phyloP scores from a whole-genome alignment of 2,329 filamentous ascomycete species.

The Dothistroma septosporum region DNA sequence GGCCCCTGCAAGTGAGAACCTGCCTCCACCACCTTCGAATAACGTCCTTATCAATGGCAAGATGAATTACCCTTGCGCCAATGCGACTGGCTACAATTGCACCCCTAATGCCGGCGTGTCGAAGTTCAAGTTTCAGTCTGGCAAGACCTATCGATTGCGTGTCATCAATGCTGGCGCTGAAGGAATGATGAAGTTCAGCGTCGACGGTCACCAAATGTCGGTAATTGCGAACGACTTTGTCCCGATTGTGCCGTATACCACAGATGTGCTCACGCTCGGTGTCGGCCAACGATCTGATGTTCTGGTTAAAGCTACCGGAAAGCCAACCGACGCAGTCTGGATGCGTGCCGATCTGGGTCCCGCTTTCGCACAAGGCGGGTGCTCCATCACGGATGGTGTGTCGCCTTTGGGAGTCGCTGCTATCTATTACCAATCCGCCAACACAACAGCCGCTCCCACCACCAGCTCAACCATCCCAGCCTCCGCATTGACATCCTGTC shows the following conservation, averaged over 20 bases:
- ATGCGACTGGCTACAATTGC: conserved; percentile 28
- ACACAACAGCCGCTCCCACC: conserved; percentile 41
- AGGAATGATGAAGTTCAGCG: conserved; percentile 42
- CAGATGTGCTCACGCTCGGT: conserved; percentile 49
- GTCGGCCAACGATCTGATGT: conserved; percentile 53
- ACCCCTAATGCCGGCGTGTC: conserved; percentile 33
- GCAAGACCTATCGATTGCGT: conserved; percentile 41
- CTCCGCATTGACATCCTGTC: conserved; percentile 44
- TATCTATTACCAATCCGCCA: conserved; percentile 61
- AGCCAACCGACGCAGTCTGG: conserved; percentile 33
- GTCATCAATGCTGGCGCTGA: conserved; percentile 44
- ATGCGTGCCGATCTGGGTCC: conserved; percentile 49
- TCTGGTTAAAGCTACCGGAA: conserved; percentile 38
- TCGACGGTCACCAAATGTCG: conserved; percentile 46
- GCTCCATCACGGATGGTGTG: conserved; percentile 33
- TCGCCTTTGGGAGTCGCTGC: conserved; percentile 54
- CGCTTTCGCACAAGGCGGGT: conserved; percentile 52
- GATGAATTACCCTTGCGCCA: conserved; percentile 32
- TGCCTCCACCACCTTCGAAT: conserved; percentile 31
- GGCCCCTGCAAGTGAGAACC: conserved; percentile 21
- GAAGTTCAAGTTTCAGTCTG: conserved; percentile 38
- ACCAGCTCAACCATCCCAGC: conserved; percentile 49
- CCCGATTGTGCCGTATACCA: conserved; percentile 40
- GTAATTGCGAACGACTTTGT: conserved; percentile 45
- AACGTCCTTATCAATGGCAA: conserved; percentile 25